These are phyloP conservation scores for Cytospora paraplurivora DNA, from an alignment of 2,329 filamentous ascomycete genomes.

Conservation along the genomic window DNA sequence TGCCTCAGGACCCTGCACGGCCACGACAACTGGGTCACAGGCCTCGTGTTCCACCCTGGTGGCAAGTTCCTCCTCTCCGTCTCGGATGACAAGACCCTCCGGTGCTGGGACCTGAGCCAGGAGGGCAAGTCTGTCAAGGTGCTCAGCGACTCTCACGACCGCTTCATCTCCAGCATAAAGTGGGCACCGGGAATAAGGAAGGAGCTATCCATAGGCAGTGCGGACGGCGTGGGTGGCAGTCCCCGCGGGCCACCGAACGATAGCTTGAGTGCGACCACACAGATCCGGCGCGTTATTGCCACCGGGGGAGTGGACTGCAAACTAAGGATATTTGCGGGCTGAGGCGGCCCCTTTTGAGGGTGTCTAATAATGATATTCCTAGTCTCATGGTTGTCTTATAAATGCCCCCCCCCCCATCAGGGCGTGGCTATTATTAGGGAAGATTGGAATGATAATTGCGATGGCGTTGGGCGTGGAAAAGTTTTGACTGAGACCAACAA, in stretches of 20 bases:
- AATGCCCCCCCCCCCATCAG: not conserved
- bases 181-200: slow-evolving; percentile 82
- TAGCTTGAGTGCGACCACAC: slow-evolving; percentile 40
- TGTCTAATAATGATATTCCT: not conserved
- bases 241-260: slow-evolving; percentile 46
- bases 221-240: slow-evolving; percentile 46
- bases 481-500: too few relatives aligned
- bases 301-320: slow-evolving; percentile 83
- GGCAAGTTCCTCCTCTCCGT: slow-evolving; percentile 88
- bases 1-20: slow-evolving; percentile 81
- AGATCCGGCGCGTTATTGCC: slow-evolving; percentile 84
- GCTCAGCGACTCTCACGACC: slow-evolving; percentile 73
- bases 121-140: slow-evolving; percentile 88
- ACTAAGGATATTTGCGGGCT: slow-evolving; percentile 74
- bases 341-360: slow-evolving; percentile 9
- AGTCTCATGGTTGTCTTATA: not conserved
- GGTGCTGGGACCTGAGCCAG: slow-evolving; percentile 91
- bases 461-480: too few relatives aligned
- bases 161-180: slow-evolving; percentile 82
- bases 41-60: slow-evolving; percentile 83
- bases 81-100: slow-evolving; percentile 85
- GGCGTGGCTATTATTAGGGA: not conserved
- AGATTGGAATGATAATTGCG: not conserved
- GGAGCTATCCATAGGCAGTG: slow-evolving; percentile 44
- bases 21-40: slow-evolving; percentile 93